These are phyloP conservation scores for Phytophthora crassamura DNA, from an alignment of 352 stramenopile species.

Conservation along the genomic window DNA sequence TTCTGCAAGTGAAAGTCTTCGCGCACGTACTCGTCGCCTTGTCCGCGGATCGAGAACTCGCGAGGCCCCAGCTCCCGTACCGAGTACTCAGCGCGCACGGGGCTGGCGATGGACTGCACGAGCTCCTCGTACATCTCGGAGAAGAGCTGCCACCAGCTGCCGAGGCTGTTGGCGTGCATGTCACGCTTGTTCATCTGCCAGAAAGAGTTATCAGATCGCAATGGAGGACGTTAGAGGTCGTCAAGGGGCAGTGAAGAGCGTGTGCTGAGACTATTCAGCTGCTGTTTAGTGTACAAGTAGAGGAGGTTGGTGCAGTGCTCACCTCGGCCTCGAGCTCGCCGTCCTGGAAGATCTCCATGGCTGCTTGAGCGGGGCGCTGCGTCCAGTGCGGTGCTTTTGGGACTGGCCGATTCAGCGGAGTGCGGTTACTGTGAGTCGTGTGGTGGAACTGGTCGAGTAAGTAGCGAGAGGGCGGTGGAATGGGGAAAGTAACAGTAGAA, in stretches of 20 bases:
- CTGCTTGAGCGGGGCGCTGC: slow-evolving; percentile 8
- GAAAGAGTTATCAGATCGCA: slow-evolving; percentile 13
- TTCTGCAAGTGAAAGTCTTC: slow-evolving; percentile 75
- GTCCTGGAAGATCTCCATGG: slow-evolving; percentile 85
- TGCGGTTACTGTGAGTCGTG: neutral
- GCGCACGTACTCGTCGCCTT: slow-evolving; percentile 40
- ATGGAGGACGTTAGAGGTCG: slow-evolving; percentile 12
- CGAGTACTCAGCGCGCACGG: slow-evolving; percentile 68
- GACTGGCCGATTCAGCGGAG: neutral
- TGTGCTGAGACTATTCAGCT: neutral
- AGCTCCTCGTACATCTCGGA: slow-evolving; percentile 75
- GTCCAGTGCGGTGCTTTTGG: slow-evolving; percentile 6
- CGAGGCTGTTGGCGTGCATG: slow-evolving; percentile 56
- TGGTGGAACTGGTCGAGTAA: neutral
- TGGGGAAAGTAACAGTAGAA: no score
- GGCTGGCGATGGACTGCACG: slow-evolving; percentile 72
- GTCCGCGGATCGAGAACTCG: slow-evolving; percentile 15
- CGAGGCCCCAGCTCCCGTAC: slow-evolving; percentile 55
- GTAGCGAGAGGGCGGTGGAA: neutral
- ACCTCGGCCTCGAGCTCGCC: slow-evolving; percentile 83
- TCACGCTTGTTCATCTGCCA: slow-evolving; percentile 66
- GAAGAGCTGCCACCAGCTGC: slow-evolving; percentile 79
- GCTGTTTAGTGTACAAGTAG: no score
- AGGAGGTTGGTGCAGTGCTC: slow-evolving; percentile 12
- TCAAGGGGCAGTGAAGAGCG: no score